Evolutionary conservation across 2,329 filamentous ascomycete species (phyloP).

Genomic region (Lachnum nothofagi): DNA sequence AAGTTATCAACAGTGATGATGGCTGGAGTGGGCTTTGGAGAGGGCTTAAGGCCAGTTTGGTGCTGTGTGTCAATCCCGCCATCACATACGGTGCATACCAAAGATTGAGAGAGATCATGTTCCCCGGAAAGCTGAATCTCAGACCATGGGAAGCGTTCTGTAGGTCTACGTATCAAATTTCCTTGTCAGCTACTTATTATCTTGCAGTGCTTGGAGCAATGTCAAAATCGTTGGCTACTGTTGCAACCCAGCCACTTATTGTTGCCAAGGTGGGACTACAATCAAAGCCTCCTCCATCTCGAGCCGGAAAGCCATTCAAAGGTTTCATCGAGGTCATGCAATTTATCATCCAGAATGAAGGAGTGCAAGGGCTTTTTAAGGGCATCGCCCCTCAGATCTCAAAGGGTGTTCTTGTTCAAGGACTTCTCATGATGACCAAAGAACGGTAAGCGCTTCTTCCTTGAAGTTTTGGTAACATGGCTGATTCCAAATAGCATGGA

Average conservation of each 20-base stretch:
- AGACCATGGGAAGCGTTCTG: conserved; percentile 85
- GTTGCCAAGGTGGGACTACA: conserved; percentile 97
- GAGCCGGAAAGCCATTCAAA: conserved; percentile 87
- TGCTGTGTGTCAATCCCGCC: conserved; percentile 90
- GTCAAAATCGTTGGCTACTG: conserved; percentile 87
- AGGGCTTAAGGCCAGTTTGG: conserved; percentile 89
- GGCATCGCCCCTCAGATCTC: conserved; percentile 90
- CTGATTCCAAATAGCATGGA: conserved; percentile 60
- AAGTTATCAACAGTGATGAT: conserved; percentile 87
- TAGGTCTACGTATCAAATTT: conserved; percentile 46
- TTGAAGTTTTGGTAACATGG: conserved; percentile 5
- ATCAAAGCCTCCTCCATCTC: conserved; percentile 78
- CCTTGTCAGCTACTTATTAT: conserved; percentile 4
- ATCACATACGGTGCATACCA: conserved; percentile 98
- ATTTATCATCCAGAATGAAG: conserved; percentile 88
- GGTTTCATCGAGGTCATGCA: conserved; percentile 91
- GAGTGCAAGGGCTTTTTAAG: conserved; percentile 81
- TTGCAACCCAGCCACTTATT: conserved; percentile 89
- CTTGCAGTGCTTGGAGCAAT: conserved; percentile 75
- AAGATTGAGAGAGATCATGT: conserved; percentile 71
- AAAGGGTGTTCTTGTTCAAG: conserved; percentile 90
- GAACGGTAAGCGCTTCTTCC: conserved; percentile 61
- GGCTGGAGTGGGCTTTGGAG: conserved; percentile 87
- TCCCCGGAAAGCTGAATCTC: conserved; percentile 69
- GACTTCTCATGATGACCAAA: conserved; percentile 98